A percentile compares a stretch with the other conserved stretches of the same genome.
Evolutionary conservation across 2,329 filamentous ascomycete species (phyloP).

Genomic region (Fonsecaea monophora): DNA sequence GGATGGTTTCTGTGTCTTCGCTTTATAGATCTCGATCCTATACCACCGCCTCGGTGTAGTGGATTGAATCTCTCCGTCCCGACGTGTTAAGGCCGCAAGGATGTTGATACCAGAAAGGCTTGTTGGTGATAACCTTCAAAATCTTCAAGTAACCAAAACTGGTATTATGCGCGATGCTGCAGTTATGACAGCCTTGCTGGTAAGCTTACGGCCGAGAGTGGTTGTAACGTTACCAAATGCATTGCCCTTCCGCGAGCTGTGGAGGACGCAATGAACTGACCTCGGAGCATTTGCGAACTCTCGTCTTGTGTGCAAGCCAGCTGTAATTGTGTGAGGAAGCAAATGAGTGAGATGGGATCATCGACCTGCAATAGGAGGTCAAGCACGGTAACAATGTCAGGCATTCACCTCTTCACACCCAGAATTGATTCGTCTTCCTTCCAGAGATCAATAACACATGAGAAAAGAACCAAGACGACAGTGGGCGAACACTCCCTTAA

Average conservation of each 20-base stretch:
- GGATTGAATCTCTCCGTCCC: slow-evolving; percentile 24
- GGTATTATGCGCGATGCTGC: slow-evolving; percentile 25
- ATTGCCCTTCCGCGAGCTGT: background rate
- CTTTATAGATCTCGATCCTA: slow-evolving; percentile 4
- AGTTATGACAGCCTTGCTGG: slow-evolving; percentile 17
- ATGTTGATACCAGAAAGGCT: too few relatives aligned
- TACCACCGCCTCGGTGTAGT: background rate
- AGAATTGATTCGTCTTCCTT: background rate
- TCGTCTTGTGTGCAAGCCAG: background rate
- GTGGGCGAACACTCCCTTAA: background rate
- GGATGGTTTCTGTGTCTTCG: background rate
- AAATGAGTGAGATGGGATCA: background rate
- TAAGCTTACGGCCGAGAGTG: slow-evolving; percentile 27
- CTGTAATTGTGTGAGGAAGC: background rate
- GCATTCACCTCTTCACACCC: background rate
- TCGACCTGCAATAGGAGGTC: background rate
- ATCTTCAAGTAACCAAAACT: slow-evolving; percentile 15
- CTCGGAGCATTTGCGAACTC: background rate
- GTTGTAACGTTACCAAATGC: background rate
- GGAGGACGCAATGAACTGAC: background rate
- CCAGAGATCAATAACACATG: background rate
- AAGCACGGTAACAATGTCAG: background rate
- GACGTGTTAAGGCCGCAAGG: slow-evolving; percentile 27
- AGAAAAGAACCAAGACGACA: background rate
- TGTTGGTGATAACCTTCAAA: background rate